Evolutionary conservation across 2,329 filamentous ascomycete species (phyloP).

Genomic region (Exserohilum turcica): DNA sequence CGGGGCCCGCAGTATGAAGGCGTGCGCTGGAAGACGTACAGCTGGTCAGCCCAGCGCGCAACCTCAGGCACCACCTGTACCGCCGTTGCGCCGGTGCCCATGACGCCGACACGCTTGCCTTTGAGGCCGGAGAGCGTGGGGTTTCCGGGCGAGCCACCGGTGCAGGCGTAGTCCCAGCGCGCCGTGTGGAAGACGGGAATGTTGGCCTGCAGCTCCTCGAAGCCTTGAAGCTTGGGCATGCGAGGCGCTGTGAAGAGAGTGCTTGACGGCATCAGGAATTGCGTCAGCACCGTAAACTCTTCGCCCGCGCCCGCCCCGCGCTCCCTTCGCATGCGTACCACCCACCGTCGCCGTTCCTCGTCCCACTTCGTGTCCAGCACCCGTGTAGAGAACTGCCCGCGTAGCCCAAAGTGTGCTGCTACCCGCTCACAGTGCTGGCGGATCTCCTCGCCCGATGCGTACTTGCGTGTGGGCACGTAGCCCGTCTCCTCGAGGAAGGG

Average conservation of each 20-base stretch:
- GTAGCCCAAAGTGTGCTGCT: slow-evolving; percentile 48
- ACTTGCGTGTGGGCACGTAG: slow-evolving; percentile 59
- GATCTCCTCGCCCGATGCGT: slow-evolving; percentile 53
- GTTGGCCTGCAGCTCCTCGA: slow-evolving; percentile 20
- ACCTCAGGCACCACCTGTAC: slow-evolving; percentile 51
- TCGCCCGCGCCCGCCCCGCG: slow-evolving; percentile 11
- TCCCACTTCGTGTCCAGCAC: slow-evolving; percentile 26
- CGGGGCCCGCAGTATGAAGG: slow-evolving; percentile 45
- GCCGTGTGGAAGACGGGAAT: slow-evolving; percentile 53
- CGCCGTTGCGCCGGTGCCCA: slow-evolving; percentile 53
- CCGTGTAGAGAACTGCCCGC: slow-evolving; percentile 37
- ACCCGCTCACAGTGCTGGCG: slow-evolving; percentile 46
- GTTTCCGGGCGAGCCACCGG: slow-evolving; percentile 46
- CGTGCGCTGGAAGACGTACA: slow-evolving; percentile 54
- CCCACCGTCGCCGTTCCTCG: slow-evolving; percentile 9
- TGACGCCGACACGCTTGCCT: slow-evolving; percentile 48
- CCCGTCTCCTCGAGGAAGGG: slow-evolving; percentile 65
- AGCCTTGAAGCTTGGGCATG: slow-evolving; percentile 50
- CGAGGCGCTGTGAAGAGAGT: slow-evolving; percentile 50
- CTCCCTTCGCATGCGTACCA: slow-evolving; percentile 20
- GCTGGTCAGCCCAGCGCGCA: slow-evolving; percentile 42
- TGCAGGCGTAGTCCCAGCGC: slow-evolving; percentile 53
- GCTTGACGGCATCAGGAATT: slow-evolving; percentile 13
- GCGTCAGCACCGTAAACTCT: slow-evolving; percentile 5
- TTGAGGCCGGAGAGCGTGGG: slow-evolving; percentile 22